These are phyloP conservation scores for Tricholoma bakamatsutake DNA, from an alignment of 768 basidiomycete genomes.

Conservation along the genomic window DNA sequence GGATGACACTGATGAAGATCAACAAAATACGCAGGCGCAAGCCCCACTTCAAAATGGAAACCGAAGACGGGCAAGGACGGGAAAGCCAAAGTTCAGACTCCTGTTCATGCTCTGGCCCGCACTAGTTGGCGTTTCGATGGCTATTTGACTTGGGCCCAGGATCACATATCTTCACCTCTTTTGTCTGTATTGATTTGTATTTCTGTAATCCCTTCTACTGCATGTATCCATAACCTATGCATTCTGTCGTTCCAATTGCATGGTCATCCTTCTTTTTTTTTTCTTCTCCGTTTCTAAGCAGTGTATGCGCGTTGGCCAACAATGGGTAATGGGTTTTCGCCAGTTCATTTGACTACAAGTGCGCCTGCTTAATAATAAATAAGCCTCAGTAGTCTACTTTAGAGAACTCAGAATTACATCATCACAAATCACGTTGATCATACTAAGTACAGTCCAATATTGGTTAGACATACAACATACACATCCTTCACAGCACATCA, in stretches of 20 bases:
- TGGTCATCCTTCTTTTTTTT: background rate
- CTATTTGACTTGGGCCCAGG: conserved; percentile 10
- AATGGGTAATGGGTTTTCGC: background rate
- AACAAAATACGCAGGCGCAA: conserved; percentile 14
- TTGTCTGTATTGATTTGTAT: background rate
- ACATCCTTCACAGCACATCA: conserved; percentile 11
- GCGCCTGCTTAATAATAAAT: too few species aligned
- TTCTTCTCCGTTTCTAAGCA: background rate
- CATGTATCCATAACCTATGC: background rate
- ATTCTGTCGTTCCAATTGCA: background rate
- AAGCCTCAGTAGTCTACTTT: too few species aligned
- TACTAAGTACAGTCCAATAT: background rate
- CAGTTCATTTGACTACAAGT: too few species aligned
- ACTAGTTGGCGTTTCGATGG: conserved; percentile 51
- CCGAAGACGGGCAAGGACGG: conserved; percentile 22
- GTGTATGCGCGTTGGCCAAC: too few species aligned
- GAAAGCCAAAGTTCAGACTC: conserved; percentile 37
- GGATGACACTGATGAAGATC: background rate
- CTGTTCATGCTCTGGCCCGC: conserved; percentile 53
- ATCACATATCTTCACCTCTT: background rate
- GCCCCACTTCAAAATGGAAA: background rate
- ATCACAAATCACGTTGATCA: background rate
- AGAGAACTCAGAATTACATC: too few species aligned
- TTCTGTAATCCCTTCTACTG: background rate
- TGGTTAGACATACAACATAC: background rate